Evolutionary conservation across 2,329 filamentous ascomycete species (phyloP), one percentile per base, ranked within the genome.

Genomic region (Fusarium verticillioides): DNA sequence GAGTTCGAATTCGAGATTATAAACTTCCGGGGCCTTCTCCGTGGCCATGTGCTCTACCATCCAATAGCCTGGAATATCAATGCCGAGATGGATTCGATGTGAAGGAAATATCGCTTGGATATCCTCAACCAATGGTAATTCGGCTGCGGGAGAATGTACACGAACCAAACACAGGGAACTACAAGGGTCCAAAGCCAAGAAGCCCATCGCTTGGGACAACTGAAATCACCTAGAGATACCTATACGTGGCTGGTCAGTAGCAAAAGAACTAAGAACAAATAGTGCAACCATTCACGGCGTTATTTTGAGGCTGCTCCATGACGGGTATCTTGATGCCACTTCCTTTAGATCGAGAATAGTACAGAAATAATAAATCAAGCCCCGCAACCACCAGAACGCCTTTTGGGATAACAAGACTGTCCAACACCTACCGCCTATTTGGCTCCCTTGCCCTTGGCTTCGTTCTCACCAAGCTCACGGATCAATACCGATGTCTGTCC

Each of bases 371-470:
- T 60, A 63, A 78, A 78, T 57, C 42, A 57, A 77, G 69, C 70
- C 70, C 60, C 75, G 71, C 62, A 74, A 74, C 70, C 60, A 66
- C 75, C 79, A 68, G 53, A 81, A 81, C 80, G 80, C 80, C 79
- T 68, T 78, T 70, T 71, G 53, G 64, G 73, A 78, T 78, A 74
- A 74, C 63, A 64, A 59, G 61, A 60, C 46, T 63, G 43, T 65
- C 66, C 53, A 52, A 56, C 50, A 68, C 52, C 46, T 40, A 15
- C 49, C 30, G 19, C 65, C 81, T 81, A 92, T 84, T 94, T 95
- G 47, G 90, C 86, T 9, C 90, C 90, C 84, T 97, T 97, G 28
- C 92, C 92, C 83, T 95, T 95, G 9, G 95, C 95, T 83, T 99
- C 96, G 13, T 90, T 93, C 78, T 97, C 95, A 10, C 92, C 91